Evolutionary conservation across 208 protist species (phyloP), one percentile per base, ranked within the genome.

Genomic region (Wallacemonas sp.): DNA sequence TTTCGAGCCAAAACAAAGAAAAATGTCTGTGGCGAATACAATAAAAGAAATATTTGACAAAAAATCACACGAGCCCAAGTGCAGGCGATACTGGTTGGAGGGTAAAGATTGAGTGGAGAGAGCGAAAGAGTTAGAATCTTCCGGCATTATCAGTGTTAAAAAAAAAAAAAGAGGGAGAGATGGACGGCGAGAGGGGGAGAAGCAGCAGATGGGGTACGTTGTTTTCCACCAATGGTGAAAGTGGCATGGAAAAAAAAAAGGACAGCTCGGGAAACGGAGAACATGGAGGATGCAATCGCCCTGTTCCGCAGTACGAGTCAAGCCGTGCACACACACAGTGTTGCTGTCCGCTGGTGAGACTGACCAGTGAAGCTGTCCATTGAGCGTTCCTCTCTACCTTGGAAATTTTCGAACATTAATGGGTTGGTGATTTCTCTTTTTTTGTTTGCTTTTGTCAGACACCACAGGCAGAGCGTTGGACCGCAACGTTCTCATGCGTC

Each of bases 1-100:
- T 57, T 31, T 36, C 14, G 31, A 4, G 18, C 20, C 36, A 49
- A 64, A 44, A 52, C 31, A 57, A 46, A 48, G 26, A 67, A 45
- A 26, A 26, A 39, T 52, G 26, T 32, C 28, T n/a, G 22, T n/a
- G n/a, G n/a, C n/a, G 64, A 64, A 57, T 39, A 42, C 16, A 72
- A 63, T 41, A 63, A 28, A 33, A 22, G 42, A 48, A 22, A 48
- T 22, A 22, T 48, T 5, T 29, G 11, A 46, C 5, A 22, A 12
- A 28, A 25, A 26, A 32, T 48, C 12, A 54, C 14, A 23, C 20
- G 25, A 42, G 23, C 11, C 8, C 26, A 44, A n/a, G n/a, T n/a
- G n/a, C n/a, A n/a, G n/a, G n/a, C n/a, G n/a, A n/a, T n/a, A n/a
- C n/a, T n/a, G n/a, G n/a, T n/a, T n/a, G n/a, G n/a, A n/a, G 42